Conservation (phyloP, 768 basidiomycete species). For the Podaxis mareebaensis region DNA sequence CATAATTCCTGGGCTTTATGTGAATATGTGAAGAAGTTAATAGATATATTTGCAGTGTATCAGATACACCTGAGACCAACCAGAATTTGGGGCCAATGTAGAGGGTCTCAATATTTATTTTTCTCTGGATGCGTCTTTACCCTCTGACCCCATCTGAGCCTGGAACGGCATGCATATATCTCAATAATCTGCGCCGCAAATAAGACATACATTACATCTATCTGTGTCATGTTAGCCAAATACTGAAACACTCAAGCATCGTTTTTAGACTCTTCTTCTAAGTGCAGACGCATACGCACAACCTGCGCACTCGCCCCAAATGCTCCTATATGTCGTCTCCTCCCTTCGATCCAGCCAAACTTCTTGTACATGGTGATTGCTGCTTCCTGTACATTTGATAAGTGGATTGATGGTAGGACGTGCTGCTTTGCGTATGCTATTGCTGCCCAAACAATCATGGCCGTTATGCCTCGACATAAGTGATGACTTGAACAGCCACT, state of each 20-base stretch:
- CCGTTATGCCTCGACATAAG: slow-evolving; percentile 20
- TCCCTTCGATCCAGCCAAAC: slow-evolving; percentile 22
- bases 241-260: too few relatives aligned
- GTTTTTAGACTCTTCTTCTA: neutral
- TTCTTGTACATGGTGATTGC: slow-evolving; percentile 22
- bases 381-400: slow-evolving; percentile 21
- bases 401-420: slow-evolving; percentile 13
- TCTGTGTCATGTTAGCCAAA: too few relatives aligned
- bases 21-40: neutral
- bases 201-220: too few relatives aligned
- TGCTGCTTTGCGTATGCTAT: slow-evolving; percentile 18
- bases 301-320: neutral
- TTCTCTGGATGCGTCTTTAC: neutral
- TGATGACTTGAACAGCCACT: slow-evolving; percentile 21
- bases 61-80: too few relatives aligned
- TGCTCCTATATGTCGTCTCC: neutral
- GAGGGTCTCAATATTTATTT: too few relatives aligned
- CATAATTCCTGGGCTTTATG: too few relatives aligned
- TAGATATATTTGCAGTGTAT: too few relatives aligned
- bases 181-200: too few relatives aligned
- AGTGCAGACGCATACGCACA: neutral
- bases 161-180: too few relatives aligned
- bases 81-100: too few relatives aligned
- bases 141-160: too few relatives aligned
- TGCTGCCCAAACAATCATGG: slow-evolving; percentile 17